A percentile compares a stretch with the other conserved stretches of the same genome.
These are phyloP conservation scores for Monascus purpureus DNA, from an alignment of 495 filamentous ascomycete species.

Conservation along the genomic window DNA sequence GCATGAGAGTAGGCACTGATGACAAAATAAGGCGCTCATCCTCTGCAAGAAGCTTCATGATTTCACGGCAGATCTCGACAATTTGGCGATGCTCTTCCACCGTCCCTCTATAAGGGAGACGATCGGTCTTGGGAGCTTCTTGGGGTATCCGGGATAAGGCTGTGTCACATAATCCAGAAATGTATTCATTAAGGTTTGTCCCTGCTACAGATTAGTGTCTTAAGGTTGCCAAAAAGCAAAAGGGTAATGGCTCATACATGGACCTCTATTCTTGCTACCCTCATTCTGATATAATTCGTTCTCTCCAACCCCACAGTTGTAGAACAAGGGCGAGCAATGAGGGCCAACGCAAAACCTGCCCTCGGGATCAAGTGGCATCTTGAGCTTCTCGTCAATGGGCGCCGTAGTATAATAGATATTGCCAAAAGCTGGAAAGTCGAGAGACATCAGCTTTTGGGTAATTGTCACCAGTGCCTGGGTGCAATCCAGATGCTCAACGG, in stretches of 20 bases:
- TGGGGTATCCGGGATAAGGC: slow-evolving; percentile 17
- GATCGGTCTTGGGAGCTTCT: too few species aligned
- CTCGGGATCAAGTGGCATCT: slow-evolving; percentile 17
- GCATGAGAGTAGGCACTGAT: slow-evolving; percentile 18
- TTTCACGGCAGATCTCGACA: slow-evolving; percentile 12
- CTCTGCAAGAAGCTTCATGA: slow-evolving; percentile 15
- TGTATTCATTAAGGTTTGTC: slow-evolving; percentile 15
- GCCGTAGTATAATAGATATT: slow-evolving; percentile 21
- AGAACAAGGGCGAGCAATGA: slow-evolving; percentile 23
- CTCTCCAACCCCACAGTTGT: slow-evolving; percentile 24
- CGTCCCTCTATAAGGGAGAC: slow-evolving; percentile 20
- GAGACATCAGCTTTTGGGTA: slow-evolving; percentile 18
- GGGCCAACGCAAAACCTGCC: slow-evolving; percentile 26
- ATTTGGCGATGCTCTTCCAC: slow-evolving; percentile 19
- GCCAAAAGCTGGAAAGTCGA: slow-evolving; percentile 30
- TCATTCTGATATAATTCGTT: slow-evolving; percentile 12
- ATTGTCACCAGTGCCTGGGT: slow-evolving; percentile 16
- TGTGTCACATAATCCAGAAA: slow-evolving; percentile 17
- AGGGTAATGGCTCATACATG: too few species aligned
- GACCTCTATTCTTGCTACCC: slow-evolving; percentile 20
- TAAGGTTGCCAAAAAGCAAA: too few species aligned
- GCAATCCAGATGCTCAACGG: slow-evolving; percentile 21
- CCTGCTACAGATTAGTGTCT: too few species aligned
- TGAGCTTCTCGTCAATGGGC: slow-evolving; percentile 10
- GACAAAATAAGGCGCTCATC: slow-evolving; percentile 18